Evolutionary conservation across 1,284 basidiomycete species (phyloP).

Genomic region (Rugosomyces carneus): DNA sequence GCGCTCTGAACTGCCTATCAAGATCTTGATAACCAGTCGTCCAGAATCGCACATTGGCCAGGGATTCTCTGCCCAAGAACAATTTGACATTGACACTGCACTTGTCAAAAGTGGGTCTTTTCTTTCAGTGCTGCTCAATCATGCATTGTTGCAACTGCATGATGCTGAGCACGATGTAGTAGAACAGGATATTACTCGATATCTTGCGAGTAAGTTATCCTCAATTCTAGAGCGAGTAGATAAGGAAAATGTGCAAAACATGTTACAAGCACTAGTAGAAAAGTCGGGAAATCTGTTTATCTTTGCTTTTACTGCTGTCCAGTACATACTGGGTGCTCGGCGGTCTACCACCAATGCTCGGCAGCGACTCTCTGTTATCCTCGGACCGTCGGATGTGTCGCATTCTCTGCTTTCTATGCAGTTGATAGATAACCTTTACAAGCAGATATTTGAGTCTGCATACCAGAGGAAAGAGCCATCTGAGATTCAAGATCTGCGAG

Average conservation of each 20-base stretch:
- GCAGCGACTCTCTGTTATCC: not conserved
- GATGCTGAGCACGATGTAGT: constrained; percentile 2
- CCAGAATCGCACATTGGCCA: constrained; percentile 6
- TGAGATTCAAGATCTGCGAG: not conserved
- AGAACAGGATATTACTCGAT: constrained; percentile 6
- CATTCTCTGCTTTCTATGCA: no score
- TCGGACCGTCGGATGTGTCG: not conserved
- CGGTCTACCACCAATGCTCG: not conserved
- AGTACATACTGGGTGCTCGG: not conserved
- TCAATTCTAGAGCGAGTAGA: not conserved
- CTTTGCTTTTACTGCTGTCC: constrained; percentile 5
- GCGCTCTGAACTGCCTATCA: constrained; percentile 2
- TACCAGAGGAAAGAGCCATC: not conserved
- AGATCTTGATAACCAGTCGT: constrained; percentile 13
- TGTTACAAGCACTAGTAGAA: not conserved
- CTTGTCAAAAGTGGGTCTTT: not conserved
- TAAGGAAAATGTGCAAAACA: not conserved
- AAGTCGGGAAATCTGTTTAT: constrained; percentile 5
- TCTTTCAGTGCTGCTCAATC: not conserved
- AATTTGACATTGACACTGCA: not conserved
- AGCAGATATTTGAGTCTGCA: not conserved
- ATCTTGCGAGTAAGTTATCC: constrained; percentile 3
- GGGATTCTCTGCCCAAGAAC: constrained; percentile 7
- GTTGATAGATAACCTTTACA: not conserved
- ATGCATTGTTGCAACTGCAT: constrained; percentile 9